Evolutionary conservation across 2,329 filamentous ascomycete species (phyloP).

Genomic region (Drechslerella stenobrocha): DNA sequence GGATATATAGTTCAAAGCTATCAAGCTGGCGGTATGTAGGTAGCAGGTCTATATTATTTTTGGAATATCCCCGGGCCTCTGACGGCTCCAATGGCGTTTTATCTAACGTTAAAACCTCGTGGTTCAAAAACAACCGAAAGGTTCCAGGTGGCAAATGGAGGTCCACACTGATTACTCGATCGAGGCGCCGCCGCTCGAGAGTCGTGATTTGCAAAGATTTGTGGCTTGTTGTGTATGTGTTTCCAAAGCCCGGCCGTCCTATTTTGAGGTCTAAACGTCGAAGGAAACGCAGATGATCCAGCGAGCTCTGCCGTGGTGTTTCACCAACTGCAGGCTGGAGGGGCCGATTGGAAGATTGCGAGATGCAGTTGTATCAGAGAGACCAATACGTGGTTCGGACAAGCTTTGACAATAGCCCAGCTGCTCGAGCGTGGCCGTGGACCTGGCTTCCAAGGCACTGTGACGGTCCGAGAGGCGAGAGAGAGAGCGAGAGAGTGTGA

Average conservation of each 20-base stretch:
- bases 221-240: background rate
- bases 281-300: slow-evolving; percentile 13
- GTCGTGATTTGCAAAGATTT: background rate
- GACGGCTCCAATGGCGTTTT: too few species aligned
- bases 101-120: slow-evolving; percentile 8
- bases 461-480: slow-evolving; percentile 29
- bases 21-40: too few species aligned
- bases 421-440: slow-evolving; percentile 16
- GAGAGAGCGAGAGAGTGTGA: too few species aligned
- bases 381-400: slow-evolving; percentile 41
- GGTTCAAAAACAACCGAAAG: background rate
- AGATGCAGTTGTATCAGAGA: slow-evolving; percentile 28
- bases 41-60: too few species aligned
- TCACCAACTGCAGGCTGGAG: slow-evolving; percentile 38
- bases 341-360: slow-evolving; percentile 28
- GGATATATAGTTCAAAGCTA: too few species aligned
- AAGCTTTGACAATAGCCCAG: slow-evolving; percentile 8
- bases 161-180: slow-evolving; percentile 2
- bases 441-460: slow-evolving; percentile 21
- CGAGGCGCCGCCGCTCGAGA: background rate
- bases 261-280: slow-evolving; percentile 6
- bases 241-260: background rate
- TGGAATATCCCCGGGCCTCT: too few species aligned
- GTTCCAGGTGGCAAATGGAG: slow-evolving; percentile 1
- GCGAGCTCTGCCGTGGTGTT: slow-evolving; percentile 28